Conservation (phyloP, 139 green algal species). For the Marvania coccoides region DNA sequence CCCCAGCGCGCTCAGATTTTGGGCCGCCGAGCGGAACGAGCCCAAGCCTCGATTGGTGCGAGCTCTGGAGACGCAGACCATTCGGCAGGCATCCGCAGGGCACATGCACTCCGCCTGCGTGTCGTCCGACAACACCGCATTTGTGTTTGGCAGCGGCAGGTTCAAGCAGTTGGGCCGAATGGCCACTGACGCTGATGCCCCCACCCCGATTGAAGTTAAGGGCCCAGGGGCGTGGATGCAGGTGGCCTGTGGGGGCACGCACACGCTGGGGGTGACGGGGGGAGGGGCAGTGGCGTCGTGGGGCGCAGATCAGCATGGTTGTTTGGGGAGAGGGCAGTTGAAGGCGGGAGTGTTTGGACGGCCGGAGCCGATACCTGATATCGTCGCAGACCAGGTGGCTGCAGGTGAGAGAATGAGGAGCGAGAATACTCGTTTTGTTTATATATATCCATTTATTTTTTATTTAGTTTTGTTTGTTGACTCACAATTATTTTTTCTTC, state of each 20-base stretch:
- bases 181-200: neutral
- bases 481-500: no score
- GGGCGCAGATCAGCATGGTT: slow-evolving; percentile 37
- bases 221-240: neutral
- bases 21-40: slow-evolving; percentile 4
- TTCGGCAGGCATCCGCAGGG: slow-evolving; percentile 12
- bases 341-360: slow-evolving; percentile 12
- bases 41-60: slow-evolving; percentile 24
- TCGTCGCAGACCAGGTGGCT: neutral
- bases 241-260: slow-evolving; percentile 24
- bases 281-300: slow-evolving; percentile 22
- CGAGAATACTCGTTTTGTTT: no score
- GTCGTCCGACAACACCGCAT: neutral
- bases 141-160: slow-evolving; percentile 19
- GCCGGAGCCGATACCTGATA: neutral
- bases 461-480: no score
- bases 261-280: slow-evolving; percentile 19
- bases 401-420: no score
- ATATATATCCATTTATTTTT: no score
- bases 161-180: slow-evolving; percentile 14
- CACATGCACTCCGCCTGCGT: slow-evolving; percentile 37
- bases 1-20: slow-evolving; percentile 6
- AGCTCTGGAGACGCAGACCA: slow-evolving; percentile 11
- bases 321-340: slow-evolving; percentile 15
- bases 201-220: neutral